Evolutionary conservation across 257 asterid genomes (phyloP), one percentile per base, ranked within the genome.

Genomic region (Misopates orontium): DNA sequence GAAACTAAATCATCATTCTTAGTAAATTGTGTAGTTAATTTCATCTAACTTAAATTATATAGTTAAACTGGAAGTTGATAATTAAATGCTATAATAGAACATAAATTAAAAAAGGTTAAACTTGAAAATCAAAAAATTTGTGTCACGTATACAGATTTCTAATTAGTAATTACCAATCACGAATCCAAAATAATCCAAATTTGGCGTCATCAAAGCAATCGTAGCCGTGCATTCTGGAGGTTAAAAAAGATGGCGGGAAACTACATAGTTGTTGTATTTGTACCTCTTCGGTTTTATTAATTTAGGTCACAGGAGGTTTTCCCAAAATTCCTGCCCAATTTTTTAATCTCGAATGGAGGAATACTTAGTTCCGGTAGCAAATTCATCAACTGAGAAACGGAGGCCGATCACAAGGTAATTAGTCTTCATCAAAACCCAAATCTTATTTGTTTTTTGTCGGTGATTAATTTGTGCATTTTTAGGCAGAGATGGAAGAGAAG

Each of bases 401-500:
- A 77, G 64, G 36, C 28, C 76, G 25, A 72, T 18, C 47, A 79
- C 75, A 45, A 83, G 93, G 94, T 81, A 73, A 13, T 1, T 28
- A 28, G 31, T 71, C 31, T 41, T n/a, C 3, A 10, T 16, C 8
- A 31, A 64, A 61, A 67, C 73, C 53, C 68, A 64, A 25, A n/a
- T 11, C 16, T 1, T 40, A 23, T 23, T 23, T 45, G 53, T 44
- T 19, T 58, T n/a, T n/a, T 61, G 20, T 2, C 19, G 11, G 10
- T 22, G 23, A 3, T 2, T 15, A 36, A 3, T 3, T 36, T 36
- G 6, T 73, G 68, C 39, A 61, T 61, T 64, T 25, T n/a, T 58
- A 92, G 97, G 87, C 58, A 55, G 32, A 82, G 66, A 25, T 89
- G 97, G 98, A 79, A 73, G 83, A 81, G 97, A 74, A 78, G 78